Conservation (phyloP, 2,329 filamentous ascomycete genomes). For the Ophiostoma australiae region DNA sequence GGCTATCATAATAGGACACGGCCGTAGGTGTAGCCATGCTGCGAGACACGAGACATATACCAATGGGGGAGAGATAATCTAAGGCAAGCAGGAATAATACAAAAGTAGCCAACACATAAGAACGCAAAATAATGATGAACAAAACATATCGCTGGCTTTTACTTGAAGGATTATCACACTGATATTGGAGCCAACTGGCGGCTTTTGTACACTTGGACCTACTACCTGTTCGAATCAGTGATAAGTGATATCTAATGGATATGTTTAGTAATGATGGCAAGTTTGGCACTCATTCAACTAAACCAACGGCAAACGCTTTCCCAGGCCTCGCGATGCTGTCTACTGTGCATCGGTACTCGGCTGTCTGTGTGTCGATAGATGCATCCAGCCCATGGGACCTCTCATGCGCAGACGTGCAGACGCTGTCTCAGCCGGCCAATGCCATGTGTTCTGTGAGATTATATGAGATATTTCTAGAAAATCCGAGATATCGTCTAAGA, state of each 20-base stretch:
- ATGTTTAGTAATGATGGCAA: neutral
- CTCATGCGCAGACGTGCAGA: conserved; percentile 17
- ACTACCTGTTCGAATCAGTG: neutral
- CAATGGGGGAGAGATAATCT: neutral
- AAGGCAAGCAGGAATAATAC: neutral
- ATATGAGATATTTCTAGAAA: neutral
- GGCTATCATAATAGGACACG: conserved; percentile 20
- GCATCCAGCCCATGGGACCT: neutral
- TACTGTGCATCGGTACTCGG: neutral
- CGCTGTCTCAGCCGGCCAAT: conserved; percentile 15
- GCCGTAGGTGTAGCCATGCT: neutral
- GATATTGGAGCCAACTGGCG: no score
- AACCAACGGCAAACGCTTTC: neutral
- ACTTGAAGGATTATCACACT: no score
- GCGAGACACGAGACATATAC: neutral
- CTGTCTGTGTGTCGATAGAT: neutral
- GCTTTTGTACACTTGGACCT: neutral
- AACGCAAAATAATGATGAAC: neutral
- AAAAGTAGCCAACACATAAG: neutral
- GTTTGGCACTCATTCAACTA: neutral
- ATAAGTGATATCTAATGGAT: neutral
- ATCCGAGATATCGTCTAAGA: neutral
- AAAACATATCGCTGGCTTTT: neutral
- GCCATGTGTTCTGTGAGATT: conserved; percentile 16
- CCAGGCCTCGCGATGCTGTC: neutral